Conservation (phyloP, 1,284 basidiomycete species). For the Moesziomyces antarcticus region DNA sequence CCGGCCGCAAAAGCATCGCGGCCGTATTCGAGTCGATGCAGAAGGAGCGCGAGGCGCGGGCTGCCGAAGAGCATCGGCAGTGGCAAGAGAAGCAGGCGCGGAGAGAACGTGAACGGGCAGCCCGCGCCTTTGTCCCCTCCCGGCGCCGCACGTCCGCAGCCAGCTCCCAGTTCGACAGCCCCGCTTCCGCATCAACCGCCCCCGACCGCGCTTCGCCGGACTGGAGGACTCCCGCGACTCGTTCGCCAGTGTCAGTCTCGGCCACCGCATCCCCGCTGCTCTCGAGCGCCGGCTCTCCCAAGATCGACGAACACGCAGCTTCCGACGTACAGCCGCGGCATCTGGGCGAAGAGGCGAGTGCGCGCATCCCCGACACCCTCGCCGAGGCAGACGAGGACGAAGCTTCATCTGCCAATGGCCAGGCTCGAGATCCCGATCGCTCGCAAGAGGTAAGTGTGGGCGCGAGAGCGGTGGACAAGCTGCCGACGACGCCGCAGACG, state of each 20-base stretch:
- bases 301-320: conserved; percentile 27
- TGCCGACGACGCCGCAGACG: conserved; percentile 15
- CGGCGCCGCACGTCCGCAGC: conserved; percentile 16
- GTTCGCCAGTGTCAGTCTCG: conserved; percentile 9
- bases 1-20: conserved; percentile 43
- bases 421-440: not conserved
- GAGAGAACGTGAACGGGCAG: conserved; percentile 44
- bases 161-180: conserved; percentile 21
- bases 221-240: not conserved
- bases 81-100: conserved; percentile 41
- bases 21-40: conserved; percentile 50
- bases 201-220: conserved; percentile 1
- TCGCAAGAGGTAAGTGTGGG: not conserved
- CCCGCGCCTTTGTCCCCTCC: conserved; percentile 21
- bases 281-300: conserved; percentile 20
- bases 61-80: conserved; percentile 30
- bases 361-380: conserved; percentile 25
- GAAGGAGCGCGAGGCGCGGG: conserved; percentile 34
- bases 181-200: conserved; percentile 1
- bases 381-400: conserved; percentile 22
- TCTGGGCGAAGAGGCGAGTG: conserved; percentile 27
- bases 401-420: not conserved
- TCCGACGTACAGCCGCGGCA: conserved; percentile 15
- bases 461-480: not conserved
- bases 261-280: conserved; percentile 15